These are phyloP conservation scores for Lachnellula occidentalis DNA, from an alignment of 2,329 filamentous ascomycete species.

Conservation along the genomic window DNA sequence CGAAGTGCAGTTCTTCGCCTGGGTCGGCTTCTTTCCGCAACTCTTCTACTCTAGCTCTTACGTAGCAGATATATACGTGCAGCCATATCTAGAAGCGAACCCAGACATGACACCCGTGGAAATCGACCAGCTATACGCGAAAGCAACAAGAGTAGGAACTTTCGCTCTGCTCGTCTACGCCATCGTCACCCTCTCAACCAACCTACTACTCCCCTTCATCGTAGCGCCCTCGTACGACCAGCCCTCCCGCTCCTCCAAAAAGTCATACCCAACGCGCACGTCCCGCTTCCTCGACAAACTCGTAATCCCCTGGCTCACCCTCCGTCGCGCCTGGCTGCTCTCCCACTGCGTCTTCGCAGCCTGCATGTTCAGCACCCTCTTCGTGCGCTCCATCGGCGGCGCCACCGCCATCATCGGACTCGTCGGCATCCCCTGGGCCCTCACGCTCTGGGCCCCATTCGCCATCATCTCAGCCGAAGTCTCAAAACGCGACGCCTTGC, in stretches of 20 bases:
- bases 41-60: conserved; percentile 94
- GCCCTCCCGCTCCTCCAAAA: conserved; percentile 20
- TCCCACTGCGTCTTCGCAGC: conserved; percentile 78
- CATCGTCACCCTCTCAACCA: conserved; percentile 74
- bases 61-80: conserved; percentile 86
- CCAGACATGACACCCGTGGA: conserved; percentile 72
- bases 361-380: conserved; percentile 77
- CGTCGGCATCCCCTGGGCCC: conserved; percentile 85
- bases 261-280: conserved; percentile 25
- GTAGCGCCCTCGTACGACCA: conserved; percentile 70
- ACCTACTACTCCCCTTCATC: conserved; percentile 79
- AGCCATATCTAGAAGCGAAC: conserved; percentile 71
- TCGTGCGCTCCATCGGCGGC: conserved; percentile 64
- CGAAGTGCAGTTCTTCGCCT: conserved; percentile 76
- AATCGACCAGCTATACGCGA: conserved; percentile 74
- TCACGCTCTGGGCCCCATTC: conserved; percentile 92
- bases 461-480: conserved; percentile 93
- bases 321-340: conserved; percentile 81
- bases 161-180: conserved; percentile 87
- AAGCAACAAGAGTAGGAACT: conserved; percentile 79
- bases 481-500: conserved; percentile 68
- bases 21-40: conserved; percentile 94
- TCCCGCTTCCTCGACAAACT: conserved; percentile 50
- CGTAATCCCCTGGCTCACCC: conserved; percentile 75
- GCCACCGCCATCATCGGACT: conserved; percentile 75